Base-by-base conservation (phyloP, 2,329 filamentous ascomycete species). In the Monosporascus sp. region DNA sequence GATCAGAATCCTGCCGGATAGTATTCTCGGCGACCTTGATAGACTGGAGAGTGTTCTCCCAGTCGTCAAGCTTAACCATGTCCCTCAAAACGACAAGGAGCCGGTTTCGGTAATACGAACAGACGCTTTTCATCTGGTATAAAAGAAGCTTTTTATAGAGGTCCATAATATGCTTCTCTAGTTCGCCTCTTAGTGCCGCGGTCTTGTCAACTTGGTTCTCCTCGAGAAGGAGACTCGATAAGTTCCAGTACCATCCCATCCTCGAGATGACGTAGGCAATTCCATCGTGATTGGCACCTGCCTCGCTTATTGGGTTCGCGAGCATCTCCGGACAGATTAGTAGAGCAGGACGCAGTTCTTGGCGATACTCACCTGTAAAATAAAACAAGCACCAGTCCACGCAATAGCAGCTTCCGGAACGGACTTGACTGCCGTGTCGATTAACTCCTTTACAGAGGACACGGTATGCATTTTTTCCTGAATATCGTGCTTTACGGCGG, bases 111-210 rank as follows among this genome's bases (percentile, higher is more conserved):
- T 70, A 65, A 58, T 69, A 74, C 6, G 60, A 65, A 50, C 61
- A 70, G 44, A 72, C 59, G 51, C 70, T 75, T 58, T 70, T 72
- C 51, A 75, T 73, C 57, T 70, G 65, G 56, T 72, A 75, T 3
- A 58, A 37, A n/a, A 75, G 65, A 27, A 76, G 63, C 50, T 59
- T 63, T 51, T 68, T 60, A 55, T 75, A 75, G 24, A 75, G 67
- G 27, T 65, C 41, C 27, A 68, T 49, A n/a, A 75, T 59, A 6
- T 47, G 50, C 7, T 58, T 52, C 45, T 69, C 53, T 20, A 67
- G 49, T 41, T 65, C 39, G 37, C 2, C 17, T 49, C 53, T 54
- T 20, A 67, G 18, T 20, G 49, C 51, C 18, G 51, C 6, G 8
- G 27, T 54, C 37, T 52, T n/a, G 27, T 27, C 5, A 14, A 2